Base-by-base conservation (phyloP, 1,284 basidiomycete species). In the Singerocomus inundabilis region DNA sequence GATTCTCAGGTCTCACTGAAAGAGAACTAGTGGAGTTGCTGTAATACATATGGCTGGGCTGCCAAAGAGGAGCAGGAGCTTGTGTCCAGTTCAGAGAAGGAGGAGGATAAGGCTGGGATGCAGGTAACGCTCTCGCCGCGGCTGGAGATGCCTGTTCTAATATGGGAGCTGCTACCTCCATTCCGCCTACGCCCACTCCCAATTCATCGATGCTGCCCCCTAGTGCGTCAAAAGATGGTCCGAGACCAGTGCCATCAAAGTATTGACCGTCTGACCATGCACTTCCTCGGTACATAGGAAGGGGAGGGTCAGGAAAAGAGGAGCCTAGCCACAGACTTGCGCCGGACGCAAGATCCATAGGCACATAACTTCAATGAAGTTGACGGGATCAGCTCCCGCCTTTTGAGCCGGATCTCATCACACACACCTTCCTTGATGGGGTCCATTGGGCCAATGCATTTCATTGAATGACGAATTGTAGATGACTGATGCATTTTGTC, bases 371-470 rank as follows among this genome's bases (percentile, higher is more conserved):
- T 24, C 4, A 12, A 41, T 6, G 29, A 43, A 4, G 18, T 46
- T 15, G 24, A n/a, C 5, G 6, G 3, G 7, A 33, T 52, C 15
- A 55, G 48, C n/a, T 33, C n/a, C 40, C 15, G 5, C 29, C 30
- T 11, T 32, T 32, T 11, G 11, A n/a, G 24, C 25, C 44, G 28
- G n/a, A 43, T 13, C 12, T 39, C 24, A n/a, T 21, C 25, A 33
- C 11, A 30, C 50, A 16, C 41, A 66, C 63, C 52, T 58, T 44
- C 51, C 54, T 37, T 15, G 44, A 21, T 6, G 28, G 12, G 36
- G 28, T 12, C 25, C 40, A 18, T n/a, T 11, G 15, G 18, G 3
- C 35, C 42, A 47, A 12, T 44, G 8, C 28, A 24, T 24, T 25
- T 30, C 37, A 13, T 13, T 35, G 18, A 2, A 15, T 11, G 46